phyloP scores from a whole-genome alignment of 495 filamentous ascomycete species.

The Hyaloscypha hepaticicola region DNA sequence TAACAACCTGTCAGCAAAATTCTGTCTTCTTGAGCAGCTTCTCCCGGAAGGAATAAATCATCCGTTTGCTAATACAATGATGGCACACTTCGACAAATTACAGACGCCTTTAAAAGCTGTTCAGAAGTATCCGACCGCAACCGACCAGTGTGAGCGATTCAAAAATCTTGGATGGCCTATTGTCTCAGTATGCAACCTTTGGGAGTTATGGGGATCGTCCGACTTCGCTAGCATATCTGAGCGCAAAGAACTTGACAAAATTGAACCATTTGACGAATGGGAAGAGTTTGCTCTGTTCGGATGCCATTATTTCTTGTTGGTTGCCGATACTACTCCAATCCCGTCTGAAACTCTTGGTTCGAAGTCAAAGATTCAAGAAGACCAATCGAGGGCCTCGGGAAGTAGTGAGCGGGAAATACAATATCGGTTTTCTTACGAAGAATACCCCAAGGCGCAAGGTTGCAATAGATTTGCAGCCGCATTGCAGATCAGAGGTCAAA shows the following conservation, averaged over 20 bases:
- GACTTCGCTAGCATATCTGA: conserved; percentile 56
- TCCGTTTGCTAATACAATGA: conserved; percentile 87
- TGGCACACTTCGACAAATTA: conserved; percentile 78
- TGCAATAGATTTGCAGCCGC: conserved; percentile 29
- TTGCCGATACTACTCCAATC: conserved; percentile 43
- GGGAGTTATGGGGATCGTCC: conserved; percentile 74
- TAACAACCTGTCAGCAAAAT: conserved; percentile 43
- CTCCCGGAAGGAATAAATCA: conserved; percentile 73
- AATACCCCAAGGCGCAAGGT: conserved; percentile 29
- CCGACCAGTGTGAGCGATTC: conserved; percentile 67
- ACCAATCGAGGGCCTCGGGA: neutral
- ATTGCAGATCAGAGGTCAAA: conserved; percentile 17
- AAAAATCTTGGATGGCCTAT: conserved; percentile 59
- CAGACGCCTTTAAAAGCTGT: conserved; percentile 74
- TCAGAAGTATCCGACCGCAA: conserved; percentile 62
- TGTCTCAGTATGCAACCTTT: conserved; percentile 62
- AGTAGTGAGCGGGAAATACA: neutral
- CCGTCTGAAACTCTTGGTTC: neutral
- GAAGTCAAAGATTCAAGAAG: neutral
- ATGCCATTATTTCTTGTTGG: conserved; percentile 80
- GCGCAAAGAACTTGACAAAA: conserved; percentile 55
- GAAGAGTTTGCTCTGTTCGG: conserved; percentile 89
- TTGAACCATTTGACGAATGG: conserved; percentile 94
- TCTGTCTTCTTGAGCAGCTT: conserved; percentile 88
- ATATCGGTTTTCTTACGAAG: conserved; percentile 8